Percentiles rank a stretch among this genome's conserved stretches.
These are phyloP conservation scores for Fusarium devonianum DNA, from an alignment of 2,329 filamentous ascomycete genomes.

Conservation along the genomic window DNA sequence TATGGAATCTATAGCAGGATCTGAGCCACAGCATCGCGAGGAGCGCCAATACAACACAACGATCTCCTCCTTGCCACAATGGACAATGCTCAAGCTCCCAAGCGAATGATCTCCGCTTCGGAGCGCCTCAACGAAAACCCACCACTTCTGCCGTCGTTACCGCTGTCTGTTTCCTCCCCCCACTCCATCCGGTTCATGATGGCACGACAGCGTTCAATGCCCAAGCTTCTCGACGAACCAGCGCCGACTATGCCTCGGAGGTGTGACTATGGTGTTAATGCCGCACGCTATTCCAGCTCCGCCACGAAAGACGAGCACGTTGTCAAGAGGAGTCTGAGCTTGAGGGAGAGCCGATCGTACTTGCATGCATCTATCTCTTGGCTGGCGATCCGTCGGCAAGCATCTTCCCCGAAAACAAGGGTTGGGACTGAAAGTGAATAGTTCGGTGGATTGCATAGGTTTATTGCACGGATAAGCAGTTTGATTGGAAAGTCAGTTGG, in stretches of 20 bases:
- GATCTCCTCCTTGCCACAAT: constrained; percentile 4
- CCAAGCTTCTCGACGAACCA: too few relatives aligned
- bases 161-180: not conserved
- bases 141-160: constrained; percentile 1
- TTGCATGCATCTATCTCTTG: too few relatives aligned
- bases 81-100: constrained; percentile 17
- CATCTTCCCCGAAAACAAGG: constrained; percentile 1
- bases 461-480: constrained; percentile 26
- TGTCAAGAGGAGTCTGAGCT: not conserved
- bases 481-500: too few relatives aligned
- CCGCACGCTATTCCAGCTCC: too few relatives aligned
- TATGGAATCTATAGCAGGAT: constrained; percentile 39
- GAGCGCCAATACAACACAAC: too few relatives aligned
- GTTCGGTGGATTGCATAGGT: constrained; percentile 12
- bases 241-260: too few relatives aligned
- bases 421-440: not conserved
- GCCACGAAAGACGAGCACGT: too few relatives aligned
- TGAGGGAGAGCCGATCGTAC: too few relatives aligned
- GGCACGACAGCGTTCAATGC: constrained; percentile 40
- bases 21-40: not conserved
- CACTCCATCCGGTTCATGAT: too few relatives aligned
- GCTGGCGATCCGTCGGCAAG: not conserved
- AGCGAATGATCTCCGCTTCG: constrained; percentile 10
- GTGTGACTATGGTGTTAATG: too few relatives aligned
- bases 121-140: constrained; percentile 32